phyloP scores from a whole-genome alignment of 2,329 filamentous ascomycete genomes.

The Rosellinia necatrix region DNA sequence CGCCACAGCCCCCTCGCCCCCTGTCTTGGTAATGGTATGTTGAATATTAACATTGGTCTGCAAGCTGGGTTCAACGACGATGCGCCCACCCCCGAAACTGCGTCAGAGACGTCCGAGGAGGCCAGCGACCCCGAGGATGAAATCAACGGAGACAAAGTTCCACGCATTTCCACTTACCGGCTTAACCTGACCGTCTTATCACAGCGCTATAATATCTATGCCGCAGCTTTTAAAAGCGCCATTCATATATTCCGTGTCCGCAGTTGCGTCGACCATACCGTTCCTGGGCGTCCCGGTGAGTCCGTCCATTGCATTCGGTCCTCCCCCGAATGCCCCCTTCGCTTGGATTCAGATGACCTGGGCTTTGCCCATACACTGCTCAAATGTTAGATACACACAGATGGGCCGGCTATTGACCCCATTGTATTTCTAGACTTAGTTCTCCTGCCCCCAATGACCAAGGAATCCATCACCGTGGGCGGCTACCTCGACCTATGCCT shows the following conservation, averaged over 20 bases:
- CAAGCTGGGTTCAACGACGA: no score
- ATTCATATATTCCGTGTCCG: slow-evolving; percentile 62
- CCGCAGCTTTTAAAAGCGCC: slow-evolving; percentile 60
- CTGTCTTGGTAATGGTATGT: no score
- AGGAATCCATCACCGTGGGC: slow-evolving; percentile 45
- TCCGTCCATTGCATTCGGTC: neutral
- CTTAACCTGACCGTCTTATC: slow-evolving; percentile 64
- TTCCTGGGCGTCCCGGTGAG: slow-evolving; percentile 49
- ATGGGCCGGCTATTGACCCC: neutral
- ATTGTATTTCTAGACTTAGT: slow-evolving; percentile 46
- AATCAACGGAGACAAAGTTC: slow-evolving; percentile 7
- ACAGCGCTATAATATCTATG: slow-evolving; percentile 65
- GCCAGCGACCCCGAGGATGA: neutral
- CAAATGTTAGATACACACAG: neutral
- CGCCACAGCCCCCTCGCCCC: no score
- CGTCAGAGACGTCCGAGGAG: no score
- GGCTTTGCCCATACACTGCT: neutral
- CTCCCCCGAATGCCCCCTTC: neutral
- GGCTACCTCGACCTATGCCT: slow-evolving; percentile 58
- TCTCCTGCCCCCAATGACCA: slow-evolving; percentile 50
- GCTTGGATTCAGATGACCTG: neutral
- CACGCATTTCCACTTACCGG: slow-evolving; percentile 46
- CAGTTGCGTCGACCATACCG: slow-evolving; percentile 51
- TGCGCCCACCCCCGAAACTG: no score
- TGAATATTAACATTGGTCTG: no score